These are phyloP conservation scores for Saturnispora hagleri DNA, from an alignment of 805 yeast genomes.

Conservation along the genomic window DNA sequence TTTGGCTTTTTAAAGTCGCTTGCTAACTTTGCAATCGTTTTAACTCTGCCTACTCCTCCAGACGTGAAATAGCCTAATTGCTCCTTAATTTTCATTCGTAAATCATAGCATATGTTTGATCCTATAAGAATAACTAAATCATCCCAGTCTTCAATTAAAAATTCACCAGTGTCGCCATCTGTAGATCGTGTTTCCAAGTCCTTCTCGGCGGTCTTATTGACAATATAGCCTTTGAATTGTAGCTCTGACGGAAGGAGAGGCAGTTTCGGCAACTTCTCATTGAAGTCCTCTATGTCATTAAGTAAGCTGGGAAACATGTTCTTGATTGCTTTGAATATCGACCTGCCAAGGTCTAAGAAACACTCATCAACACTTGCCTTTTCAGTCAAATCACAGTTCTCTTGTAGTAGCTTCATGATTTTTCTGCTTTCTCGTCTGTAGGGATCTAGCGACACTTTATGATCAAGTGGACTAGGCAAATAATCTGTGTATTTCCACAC, in stretches of 20 bases:
- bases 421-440: conserved; percentile 82
- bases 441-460: conserved; percentile 86
- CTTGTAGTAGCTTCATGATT: conserved; percentile 55
- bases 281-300: conserved; percentile 6
- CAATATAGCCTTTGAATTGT: conserved; percentile 24
- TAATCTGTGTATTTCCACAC: conserved; percentile 68
- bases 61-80: conserved; percentile 78
- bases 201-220: conserved; percentile 15
- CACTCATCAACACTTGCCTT: conserved; percentile 96
- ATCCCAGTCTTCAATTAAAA: conserved; percentile 57
- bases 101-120: conserved; percentile 43
- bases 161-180: not conserved
- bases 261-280: conserved; percentile 35
- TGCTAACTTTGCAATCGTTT: conserved; percentile 77
- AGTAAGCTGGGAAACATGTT: conserved; percentile 40
- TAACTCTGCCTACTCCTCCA: conserved; percentile 73
- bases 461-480: conserved; percentile 48
- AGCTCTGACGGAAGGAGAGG: conserved; percentile 25
- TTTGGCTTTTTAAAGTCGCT: conserved; percentile 81
- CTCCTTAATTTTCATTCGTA: conserved; percentile 44
- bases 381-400: conserved; percentile 61
- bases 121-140: conserved; percentile 65
- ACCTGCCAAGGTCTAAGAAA: conserved; percentile 72
- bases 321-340: conserved; percentile 38
- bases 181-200: conserved; percentile 14